A percentile compares a stretch with the other conserved stretches of the same genome.
These are phyloP conservation scores for Kondoa malvinella DNA, from an alignment of 768 basidiomycete species.

Conservation along the genomic window DNA sequence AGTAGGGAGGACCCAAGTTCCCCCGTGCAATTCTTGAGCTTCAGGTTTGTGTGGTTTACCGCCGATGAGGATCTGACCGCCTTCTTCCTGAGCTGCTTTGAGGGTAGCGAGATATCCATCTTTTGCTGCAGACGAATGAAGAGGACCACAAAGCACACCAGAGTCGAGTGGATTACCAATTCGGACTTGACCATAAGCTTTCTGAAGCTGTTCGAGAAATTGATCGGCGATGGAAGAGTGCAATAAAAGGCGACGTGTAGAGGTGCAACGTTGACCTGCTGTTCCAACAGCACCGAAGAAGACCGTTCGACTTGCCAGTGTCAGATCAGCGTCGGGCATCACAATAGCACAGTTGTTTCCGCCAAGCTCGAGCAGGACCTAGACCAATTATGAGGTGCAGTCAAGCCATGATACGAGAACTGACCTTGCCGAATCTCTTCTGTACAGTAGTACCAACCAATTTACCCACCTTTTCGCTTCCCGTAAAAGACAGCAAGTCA, in stretches of 20 bases:
- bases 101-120: constrained; percentile 49
- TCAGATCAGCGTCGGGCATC: constrained; percentile 82
- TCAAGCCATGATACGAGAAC: too few relatives aligned
- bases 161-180: constrained; percentile 72
- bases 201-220: constrained; percentile 58
- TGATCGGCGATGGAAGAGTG: constrained; percentile 59
- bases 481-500: background rate
- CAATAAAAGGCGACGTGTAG: constrained; percentile 75
- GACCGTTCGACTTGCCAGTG: constrained; percentile 71
- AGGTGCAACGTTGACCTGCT: constrained; percentile 53
- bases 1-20: constrained; percentile 80
- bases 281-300: constrained; percentile 89
- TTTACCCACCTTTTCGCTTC: background rate
- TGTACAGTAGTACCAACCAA: background rate
- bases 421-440: constrained; percentile 1
- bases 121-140: constrained; percentile 34
- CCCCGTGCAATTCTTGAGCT: constrained; percentile 40
- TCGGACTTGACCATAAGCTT: constrained; percentile 44
- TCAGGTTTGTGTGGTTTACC: constrained; percentile 37
- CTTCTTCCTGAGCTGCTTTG: constrained; percentile 43
- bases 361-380: constrained; percentile 61
- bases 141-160: constrained; percentile 39
- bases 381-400: too few relatives aligned
- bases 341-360: constrained; percentile 92
- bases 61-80: constrained; percentile 63